Percentiles rank a stretch among this genome's conserved stretches.
These are phyloP conservation scores for Yamadazyma akitaensis DNA, from an alignment of 805 yeast species.

Conservation along the genomic window DNA sequence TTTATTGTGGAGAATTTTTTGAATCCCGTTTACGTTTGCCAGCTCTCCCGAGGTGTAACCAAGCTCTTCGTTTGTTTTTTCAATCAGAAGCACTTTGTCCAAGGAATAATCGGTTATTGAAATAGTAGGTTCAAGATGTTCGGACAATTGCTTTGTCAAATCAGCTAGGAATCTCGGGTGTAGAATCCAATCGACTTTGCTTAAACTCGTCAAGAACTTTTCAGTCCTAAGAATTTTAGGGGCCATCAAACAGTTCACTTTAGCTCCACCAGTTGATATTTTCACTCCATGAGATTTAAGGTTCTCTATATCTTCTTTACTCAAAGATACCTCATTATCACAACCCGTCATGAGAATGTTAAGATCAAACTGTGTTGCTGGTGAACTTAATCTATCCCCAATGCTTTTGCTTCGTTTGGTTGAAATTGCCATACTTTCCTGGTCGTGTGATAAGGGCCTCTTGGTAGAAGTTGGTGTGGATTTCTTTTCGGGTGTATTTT, in stretches of 20 bases:
- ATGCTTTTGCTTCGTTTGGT: constrained; percentile 14
- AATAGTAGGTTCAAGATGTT: neutral
- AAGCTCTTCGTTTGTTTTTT: constrained; percentile 31
- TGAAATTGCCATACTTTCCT: constrained; percentile 12
- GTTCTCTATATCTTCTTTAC: constrained; percentile 39
- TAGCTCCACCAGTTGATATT: constrained; percentile 39
- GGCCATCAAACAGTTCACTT: constrained; percentile 56
- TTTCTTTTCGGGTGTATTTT: constrained; percentile 14
- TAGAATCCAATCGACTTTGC: constrained; percentile 51
- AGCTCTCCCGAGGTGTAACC: constrained; percentile 14
- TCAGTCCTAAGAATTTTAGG: constrained; percentile 84
- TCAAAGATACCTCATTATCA: constrained; percentile 41
- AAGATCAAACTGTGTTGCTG: neutral
- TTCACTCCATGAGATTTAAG: constrained; percentile 57
- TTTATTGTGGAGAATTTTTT: constrained; percentile 14
- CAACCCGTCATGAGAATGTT: constrained; percentile 58
- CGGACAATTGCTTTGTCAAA: constrained; percentile 26
- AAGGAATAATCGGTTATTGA: constrained; percentile 30
- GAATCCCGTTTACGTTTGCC: constrained; percentile 17
- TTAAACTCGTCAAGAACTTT: constrained; percentile 72
- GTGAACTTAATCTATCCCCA: neutral
- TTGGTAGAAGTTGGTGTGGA: constrained; percentile 9
- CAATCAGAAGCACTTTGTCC: constrained; percentile 26
- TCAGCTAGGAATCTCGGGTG: constrained; percentile 54
- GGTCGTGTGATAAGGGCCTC: constrained; percentile 11